Evolutionary conservation across 805 yeast genomes (phyloP).

Genomic region (Grigorovia humatica): DNA sequence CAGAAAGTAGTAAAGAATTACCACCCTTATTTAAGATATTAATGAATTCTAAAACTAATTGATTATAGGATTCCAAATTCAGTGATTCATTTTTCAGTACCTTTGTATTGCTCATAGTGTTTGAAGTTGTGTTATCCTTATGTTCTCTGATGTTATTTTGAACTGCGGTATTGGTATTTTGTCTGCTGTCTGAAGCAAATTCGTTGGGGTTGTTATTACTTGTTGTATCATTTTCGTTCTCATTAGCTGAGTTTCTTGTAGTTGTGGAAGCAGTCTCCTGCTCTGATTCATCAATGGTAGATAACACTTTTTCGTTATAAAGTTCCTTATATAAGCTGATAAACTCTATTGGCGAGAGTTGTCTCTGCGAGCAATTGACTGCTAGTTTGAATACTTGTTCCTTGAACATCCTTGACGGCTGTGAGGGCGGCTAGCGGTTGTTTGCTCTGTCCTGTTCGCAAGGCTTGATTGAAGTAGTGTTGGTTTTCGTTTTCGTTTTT

Average conservation of each 20-base stretch:
- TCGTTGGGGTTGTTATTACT: slow-evolving; percentile 1
- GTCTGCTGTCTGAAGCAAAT: background rate
- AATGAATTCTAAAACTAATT: background rate
- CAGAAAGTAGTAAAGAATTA: slow-evolving; percentile 1
- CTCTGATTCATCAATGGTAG: slow-evolving; percentile 8
- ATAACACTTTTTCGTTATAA: slow-evolving; percentile 21
- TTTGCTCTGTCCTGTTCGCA: background rate
- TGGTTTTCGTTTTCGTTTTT: too few species aligned
- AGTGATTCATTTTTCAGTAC: background rate
- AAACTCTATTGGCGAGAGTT: slow-evolving; percentile 21
- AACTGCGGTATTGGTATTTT: background rate
- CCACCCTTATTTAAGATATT: background rate
- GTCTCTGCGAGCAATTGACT: slow-evolving; percentile 21
- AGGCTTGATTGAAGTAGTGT: background rate
- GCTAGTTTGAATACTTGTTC: slow-evolving; percentile 9
- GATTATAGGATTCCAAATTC: background rate
- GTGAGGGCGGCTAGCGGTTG: background rate
- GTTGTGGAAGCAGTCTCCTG: background rate
- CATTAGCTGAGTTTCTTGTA: background rate
- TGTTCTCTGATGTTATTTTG: background rate
- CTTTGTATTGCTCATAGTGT: background rate
- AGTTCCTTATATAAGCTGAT: slow-evolving; percentile 26
- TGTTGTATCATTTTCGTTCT: slow-evolving; percentile 1
- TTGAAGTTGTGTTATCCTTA: background rate
- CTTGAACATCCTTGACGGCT: background rate